Percentiles rank a stretch among this genome's conserved stretches.
Evolutionary conservation across 75 land plant species (phyloP).

Genomic region (Picea glauca): DNA sequence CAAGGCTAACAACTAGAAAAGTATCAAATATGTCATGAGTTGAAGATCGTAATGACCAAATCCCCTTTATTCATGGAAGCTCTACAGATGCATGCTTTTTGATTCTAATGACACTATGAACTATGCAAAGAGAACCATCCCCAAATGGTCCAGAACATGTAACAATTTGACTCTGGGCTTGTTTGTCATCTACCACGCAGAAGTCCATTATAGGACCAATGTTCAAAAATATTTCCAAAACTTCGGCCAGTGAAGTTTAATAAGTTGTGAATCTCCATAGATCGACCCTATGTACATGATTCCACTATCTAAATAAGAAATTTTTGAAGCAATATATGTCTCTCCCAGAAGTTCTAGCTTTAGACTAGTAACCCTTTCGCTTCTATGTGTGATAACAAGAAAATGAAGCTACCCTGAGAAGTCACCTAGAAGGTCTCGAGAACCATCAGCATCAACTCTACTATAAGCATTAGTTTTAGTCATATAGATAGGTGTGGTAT

Average conservation of each 20-base stretch:
- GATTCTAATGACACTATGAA: constrained; percentile 91
- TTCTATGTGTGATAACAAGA: constrained; percentile 89
- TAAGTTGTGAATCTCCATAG: constrained; percentile 97
- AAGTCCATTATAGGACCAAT: constrained; percentile 94
- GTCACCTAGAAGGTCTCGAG: constrained; percentile 85
- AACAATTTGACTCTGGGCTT: constrained; percentile 96
- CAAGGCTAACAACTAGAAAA: constrained; percentile 93
- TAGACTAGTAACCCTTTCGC: constrained; percentile 44
- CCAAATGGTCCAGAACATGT: constrained; percentile 95
- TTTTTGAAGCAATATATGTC: constrained; percentile 75
- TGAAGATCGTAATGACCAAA: constrained; percentile 89
- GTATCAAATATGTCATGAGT: constrained; percentile 78
- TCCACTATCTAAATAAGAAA: constrained; percentile 92
- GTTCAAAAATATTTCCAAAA: constrained; percentile 84
- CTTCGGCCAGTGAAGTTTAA: constrained; percentile 90
- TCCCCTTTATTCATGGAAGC: constrained; percentile 89
- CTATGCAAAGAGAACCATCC: constrained; percentile 92
- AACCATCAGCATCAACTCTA: constrained; percentile 96
- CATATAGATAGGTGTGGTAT: constrained; percentile 55
- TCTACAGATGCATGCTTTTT: constrained; percentile 98
- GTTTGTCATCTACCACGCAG: constrained; percentile 95
- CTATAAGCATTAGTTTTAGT: constrained; percentile 94
- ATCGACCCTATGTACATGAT: constrained; percentile 90
- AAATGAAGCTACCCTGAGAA: constrained; percentile 78
- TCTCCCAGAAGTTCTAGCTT: neutral